These are phyloP conservation scores for Pleurotus giganteus DNA, from an alignment of 768 basidiomycete species.

Conservation along the genomic window DNA sequence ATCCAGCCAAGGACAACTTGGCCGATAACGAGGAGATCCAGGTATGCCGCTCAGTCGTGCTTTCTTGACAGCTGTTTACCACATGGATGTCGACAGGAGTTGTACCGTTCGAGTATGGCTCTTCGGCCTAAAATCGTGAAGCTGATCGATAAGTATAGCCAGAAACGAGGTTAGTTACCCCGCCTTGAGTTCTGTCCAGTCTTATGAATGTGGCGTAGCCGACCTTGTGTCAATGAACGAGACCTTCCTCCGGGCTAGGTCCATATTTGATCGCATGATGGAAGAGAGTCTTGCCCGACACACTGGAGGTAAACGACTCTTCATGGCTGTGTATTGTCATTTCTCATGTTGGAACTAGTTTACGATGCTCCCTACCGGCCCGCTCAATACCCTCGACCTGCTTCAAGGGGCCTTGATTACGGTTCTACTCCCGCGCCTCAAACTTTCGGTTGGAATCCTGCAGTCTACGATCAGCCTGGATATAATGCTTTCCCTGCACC, in stretches of 20 bases:
- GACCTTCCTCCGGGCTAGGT: slow-evolving; percentile 83
- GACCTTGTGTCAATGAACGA: slow-evolving; percentile 95
- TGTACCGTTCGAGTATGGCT: slow-evolving; percentile 88
- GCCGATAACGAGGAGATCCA: slow-evolving; percentile 90
- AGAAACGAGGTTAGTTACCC: slow-evolving; percentile 64
- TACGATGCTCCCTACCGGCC: slow-evolving; percentile 45
- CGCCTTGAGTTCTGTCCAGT: slow-evolving; percentile 11
- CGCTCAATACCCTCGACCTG: slow-evolving; percentile 19
- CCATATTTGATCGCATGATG: slow-evolving; percentile 93
- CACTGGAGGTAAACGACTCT: slow-evolving; percentile 47
- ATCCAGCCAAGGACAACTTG: slow-evolving; percentile 76
- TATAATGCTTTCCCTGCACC: slow-evolving; percentile 16
- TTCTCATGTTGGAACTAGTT: slow-evolving; percentile 30
- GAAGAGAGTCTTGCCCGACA: slow-evolving; percentile 83
- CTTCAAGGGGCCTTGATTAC: slow-evolving; percentile 29
- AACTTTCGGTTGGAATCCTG: slow-evolving; percentile 52
- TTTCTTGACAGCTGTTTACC: background rate
- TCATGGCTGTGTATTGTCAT: slow-evolving; percentile 1
- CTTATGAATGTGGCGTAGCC: slow-evolving; percentile 42
- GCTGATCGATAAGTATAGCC: slow-evolving; percentile 94
- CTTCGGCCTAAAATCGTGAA: slow-evolving; percentile 94
- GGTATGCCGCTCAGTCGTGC: slow-evolving; percentile 36
- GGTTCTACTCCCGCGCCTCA: slow-evolving; percentile 29
- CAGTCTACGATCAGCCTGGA: slow-evolving; percentile 13
- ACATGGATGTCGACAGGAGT: slow-evolving; percentile 51